These are phyloP conservation scores for Monilinia laxa DNA, from an alignment of 2,329 filamentous ascomycete genomes.

Conservation along the genomic window DNA sequence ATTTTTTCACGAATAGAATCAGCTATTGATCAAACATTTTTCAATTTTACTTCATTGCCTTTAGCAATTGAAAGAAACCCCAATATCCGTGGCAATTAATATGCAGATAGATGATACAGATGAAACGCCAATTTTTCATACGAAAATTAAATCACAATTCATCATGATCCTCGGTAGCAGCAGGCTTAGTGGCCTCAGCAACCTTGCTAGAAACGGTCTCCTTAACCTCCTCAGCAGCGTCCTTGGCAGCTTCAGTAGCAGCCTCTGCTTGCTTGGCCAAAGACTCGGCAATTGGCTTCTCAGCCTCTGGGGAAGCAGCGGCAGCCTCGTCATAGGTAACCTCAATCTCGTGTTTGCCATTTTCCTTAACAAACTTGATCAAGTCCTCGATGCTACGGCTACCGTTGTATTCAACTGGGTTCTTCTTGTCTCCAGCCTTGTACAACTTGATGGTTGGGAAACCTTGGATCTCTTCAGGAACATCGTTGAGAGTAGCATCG, in stretches of 20 bases:
- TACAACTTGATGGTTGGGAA: constrained; percentile 99
- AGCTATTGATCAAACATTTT: not conserved
- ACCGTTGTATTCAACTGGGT: constrained; percentile 83
- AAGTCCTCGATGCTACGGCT: constrained; percentile 89
- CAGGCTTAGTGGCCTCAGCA: constrained; percentile 48
- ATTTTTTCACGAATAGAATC: not conserved
- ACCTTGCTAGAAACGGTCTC: constrained; percentile 50
- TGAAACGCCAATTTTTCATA: constrained; percentile 34
- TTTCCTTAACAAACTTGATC: constrained; percentile 88
- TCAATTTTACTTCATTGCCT: constrained; percentile 9
- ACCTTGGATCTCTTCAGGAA: constrained; percentile 92
- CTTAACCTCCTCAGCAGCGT: constrained; percentile 48
- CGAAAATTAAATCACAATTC: constrained; percentile 61
- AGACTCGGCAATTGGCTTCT: constrained; percentile 42
- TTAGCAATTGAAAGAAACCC: constrained; percentile 15
- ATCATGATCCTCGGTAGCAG: constrained; percentile 54
- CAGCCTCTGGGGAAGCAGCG: constrained; percentile 46
- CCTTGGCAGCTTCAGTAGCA: constrained; percentile 42
- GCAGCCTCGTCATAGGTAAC: constrained; percentile 57
- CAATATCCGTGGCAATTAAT: not conserved
- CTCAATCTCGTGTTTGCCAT: constrained; percentile 83
- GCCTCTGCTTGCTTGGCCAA: constrained; percentile 43
- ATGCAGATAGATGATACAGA: constrained; percentile 34
- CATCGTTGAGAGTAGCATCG: constrained; percentile 92
- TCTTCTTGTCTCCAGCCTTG: constrained; percentile 83